These are phyloP conservation scores for Inonotus obliquus DNA, from an alignment of 1,284 basidiomycete species.

Conservation along the genomic window DNA sequence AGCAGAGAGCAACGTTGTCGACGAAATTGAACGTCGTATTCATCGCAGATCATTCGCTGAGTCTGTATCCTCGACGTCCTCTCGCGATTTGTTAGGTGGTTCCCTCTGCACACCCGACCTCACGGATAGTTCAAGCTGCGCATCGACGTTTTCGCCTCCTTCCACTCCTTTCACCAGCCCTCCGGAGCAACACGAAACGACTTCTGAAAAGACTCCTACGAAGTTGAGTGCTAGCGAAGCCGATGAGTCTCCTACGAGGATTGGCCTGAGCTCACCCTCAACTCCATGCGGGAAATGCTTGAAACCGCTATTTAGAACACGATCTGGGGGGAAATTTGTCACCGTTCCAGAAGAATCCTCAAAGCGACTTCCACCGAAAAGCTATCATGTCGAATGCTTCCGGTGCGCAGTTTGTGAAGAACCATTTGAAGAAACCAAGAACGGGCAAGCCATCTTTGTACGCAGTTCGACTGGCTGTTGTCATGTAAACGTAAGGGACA, in stretches of 20 bases:
- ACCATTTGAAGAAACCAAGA: constrained; percentile 54
- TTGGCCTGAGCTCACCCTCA: constrained; percentile 25
- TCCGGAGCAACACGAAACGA: constrained; percentile 22
- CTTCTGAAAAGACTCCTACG: constrained; percentile 12
- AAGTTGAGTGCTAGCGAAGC: background rate
- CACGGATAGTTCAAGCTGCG: constrained; percentile 54
- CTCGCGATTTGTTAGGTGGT: constrained; percentile 25
- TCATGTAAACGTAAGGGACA: constrained; percentile 57
- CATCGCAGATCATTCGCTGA: constrained; percentile 10
- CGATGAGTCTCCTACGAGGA: constrained; percentile 21
- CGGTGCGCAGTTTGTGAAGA: constrained; percentile 61
- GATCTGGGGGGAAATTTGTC: constrained; percentile 55
- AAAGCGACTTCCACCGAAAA: constrained; percentile 40
- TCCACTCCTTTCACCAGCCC: constrained; percentile 48
- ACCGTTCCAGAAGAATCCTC: constrained; percentile 55
- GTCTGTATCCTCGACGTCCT: constrained; percentile 1
- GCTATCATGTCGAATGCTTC: constrained; percentile 72
- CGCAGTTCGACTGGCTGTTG: constrained; percentile 59
- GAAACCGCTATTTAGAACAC: constrained; percentile 50
- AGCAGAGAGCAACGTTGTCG: constrained; percentile 6
- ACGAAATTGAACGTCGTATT: constrained; percentile 12
- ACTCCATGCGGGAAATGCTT: constrained; percentile 50
- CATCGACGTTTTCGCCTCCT: constrained; percentile 49
- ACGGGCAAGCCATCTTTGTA: constrained; percentile 63
- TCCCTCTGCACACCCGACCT: constrained; percentile 54